Evolutionary conservation across 73 alveolate species (phyloP), one percentile per base, ranked within the genome.

Genomic region (Stentor roeselii): DNA sequence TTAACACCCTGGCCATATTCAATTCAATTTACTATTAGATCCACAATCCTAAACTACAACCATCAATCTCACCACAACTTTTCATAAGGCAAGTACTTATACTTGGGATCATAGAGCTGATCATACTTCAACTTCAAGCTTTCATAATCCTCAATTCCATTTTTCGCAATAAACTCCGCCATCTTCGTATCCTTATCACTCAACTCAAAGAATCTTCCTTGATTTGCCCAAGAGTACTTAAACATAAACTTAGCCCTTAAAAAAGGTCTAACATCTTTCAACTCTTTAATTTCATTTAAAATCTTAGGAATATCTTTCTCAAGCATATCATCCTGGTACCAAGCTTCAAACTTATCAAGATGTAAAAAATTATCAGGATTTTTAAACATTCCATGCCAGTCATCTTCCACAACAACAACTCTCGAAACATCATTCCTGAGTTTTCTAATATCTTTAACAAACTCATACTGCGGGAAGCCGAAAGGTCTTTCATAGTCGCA

Each of bases 211-310:
- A 67, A 2, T 40, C 14, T 21, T 21, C 80, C 80, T 67, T 67
- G 41, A 15, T 67, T n/a, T 67, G 80, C 80, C 80, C 80, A 67
- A 21, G 84, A 15, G 39, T 76, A 41, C 59, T 76, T 76, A 15
- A 39, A 6, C 60, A 76, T 37, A 35, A 76, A 76, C 74, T 35
- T 76, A 1, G 75, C 74, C 39, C 84, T 37, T 35, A 76, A 39
- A 41, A 36, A 76, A 1, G 84, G 84, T 41, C 84, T 76, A 0
- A 76, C 3, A 2, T 76, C 84, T 21, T 78, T 78, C 67, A 76
- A 41, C 1, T 37, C 74, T 39, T 76, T 41, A 14, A 76, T 37
- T 39, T 76, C 75, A 15, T 21, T 41, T 1, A 76, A 39, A n/a
- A 39, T 27, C 1, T 3, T 76, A 1, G 84, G 84, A n/a, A 76